Conservation (phyloP, 805 yeast species). For the Wickerhamiella occidentalis region DNA sequence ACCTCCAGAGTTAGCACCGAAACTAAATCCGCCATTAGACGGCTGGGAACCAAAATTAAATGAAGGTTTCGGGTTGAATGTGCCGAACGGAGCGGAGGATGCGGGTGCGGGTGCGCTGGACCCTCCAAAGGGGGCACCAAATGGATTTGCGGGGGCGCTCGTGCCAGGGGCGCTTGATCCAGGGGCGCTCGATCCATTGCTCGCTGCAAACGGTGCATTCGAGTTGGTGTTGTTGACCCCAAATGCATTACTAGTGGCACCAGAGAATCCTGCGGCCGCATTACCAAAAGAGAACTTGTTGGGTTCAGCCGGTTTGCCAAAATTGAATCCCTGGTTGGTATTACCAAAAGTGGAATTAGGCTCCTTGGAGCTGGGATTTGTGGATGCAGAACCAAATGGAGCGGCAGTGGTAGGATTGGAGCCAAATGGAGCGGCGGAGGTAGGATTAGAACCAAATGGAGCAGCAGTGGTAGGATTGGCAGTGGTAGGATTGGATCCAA, state of each 20-base stretch:
- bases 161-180: too few species aligned
- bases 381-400: neutral
- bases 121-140: neutral
- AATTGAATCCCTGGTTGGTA: neutral
- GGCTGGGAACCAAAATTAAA: constrained; percentile 1
- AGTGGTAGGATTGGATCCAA: too few species aligned
- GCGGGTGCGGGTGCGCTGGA: neutral
- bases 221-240: neutral
- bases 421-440: too few species aligned
- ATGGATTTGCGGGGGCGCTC: neutral
- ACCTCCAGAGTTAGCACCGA: neutral
- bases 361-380: neutral
- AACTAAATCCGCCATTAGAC: neutral
- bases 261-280: neutral
- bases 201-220: neutral
- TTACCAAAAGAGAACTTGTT: neutral
- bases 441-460: too few species aligned
- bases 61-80: constrained; percentile 4
- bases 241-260: neutral
- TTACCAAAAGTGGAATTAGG: too few species aligned
- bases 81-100: neutral
- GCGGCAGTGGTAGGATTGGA: too few species aligned
- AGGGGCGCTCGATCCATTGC: too few species aligned
- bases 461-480: too few species aligned
- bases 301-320: neutral